Conservation (phyloP, 352 stramenopile species). For the Pythium volutum region DNA sequence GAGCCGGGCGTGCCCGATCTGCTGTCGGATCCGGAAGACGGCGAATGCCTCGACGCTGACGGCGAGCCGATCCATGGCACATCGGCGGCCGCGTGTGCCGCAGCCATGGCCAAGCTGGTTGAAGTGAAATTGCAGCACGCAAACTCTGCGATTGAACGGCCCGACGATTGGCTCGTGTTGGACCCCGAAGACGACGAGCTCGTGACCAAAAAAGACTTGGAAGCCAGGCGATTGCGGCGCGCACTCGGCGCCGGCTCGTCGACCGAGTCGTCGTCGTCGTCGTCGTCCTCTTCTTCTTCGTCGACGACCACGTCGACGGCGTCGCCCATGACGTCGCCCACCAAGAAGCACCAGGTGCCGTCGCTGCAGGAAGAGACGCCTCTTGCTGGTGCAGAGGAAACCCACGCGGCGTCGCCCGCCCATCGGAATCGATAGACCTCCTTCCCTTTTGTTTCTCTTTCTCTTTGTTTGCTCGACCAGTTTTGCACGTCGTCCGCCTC, state of each 20-base stretch:
- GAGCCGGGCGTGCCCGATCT: conserved; percentile 62
- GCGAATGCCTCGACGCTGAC: conserved; percentile 21
- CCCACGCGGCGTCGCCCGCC: neutral
- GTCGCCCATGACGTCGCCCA: conserved; percentile 13
- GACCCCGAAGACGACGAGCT: conserved; percentile 58
- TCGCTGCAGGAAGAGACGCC: no score
- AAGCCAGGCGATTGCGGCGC: conserved; percentile 13
- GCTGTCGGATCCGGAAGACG: conserved; percentile 43
- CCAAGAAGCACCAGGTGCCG: conserved; percentile 8
- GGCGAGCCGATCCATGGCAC: conserved; percentile 32
- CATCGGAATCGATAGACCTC: neutral
- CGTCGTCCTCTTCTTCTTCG: conserved; percentile 1
- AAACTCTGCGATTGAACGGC: conserved; percentile 46
- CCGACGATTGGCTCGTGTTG: conserved; percentile 76
- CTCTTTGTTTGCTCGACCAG: neutral
- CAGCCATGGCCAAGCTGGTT: conserved; percentile 44
- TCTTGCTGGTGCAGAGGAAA: no score
- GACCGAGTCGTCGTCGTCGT: conserved; percentile 9
- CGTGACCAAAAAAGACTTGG: conserved; percentile 46
- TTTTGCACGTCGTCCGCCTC: neutral
- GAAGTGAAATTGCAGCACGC: conserved; percentile 59
- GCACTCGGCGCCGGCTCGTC: conserved; percentile 5
- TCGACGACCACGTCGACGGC: conserved; percentile 12
- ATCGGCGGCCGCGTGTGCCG: conserved; percentile 24
- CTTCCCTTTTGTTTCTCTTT: neutral